Evolutionary conservation across 2,329 filamentous ascomycete species (phyloP).

Genomic region (Xylaria sp.): DNA sequence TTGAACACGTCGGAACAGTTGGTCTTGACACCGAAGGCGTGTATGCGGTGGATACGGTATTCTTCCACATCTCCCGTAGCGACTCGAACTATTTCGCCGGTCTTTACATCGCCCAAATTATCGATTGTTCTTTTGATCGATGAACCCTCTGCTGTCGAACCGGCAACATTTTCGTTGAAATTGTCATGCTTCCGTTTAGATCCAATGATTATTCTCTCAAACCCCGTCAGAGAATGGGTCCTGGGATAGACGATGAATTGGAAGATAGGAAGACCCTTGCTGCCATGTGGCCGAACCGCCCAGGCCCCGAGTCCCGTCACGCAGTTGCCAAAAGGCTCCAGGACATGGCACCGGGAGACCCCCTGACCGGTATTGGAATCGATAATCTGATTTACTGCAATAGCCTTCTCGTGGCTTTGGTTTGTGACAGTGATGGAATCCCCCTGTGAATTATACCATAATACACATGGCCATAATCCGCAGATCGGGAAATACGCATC

Average conservation of each 20-base stretch:
- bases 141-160: too few relatives aligned
- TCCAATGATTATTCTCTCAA: not conserved
- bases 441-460: not conserved
- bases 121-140: not conserved
- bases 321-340: too few relatives aligned
- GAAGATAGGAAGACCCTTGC: not conserved
- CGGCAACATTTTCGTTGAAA: not conserved
- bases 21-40: not conserved
- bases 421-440: not conserved
- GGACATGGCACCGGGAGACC: not conserved
- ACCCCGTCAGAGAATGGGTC: not conserved
- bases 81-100: not conserved
- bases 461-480: not conserved
- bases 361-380: not conserved
- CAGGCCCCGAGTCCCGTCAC: not conserved
- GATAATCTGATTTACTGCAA: not conserved
- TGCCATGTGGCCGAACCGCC: not conserved
- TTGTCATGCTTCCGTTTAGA: not conserved
- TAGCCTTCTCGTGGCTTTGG: not conserved
- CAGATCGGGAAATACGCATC: not conserved
- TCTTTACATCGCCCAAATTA: not conserved
- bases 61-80: not conserved
- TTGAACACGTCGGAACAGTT: not conserved
- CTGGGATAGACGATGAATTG: slow-evolving; percentile 9
- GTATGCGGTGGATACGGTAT: not conserved